Percentiles rank a stretch among this genome's conserved stretches.
phyloP scores from a whole-genome alignment of 805 yeast genomes.

The Candida nanaspora region DNA sequence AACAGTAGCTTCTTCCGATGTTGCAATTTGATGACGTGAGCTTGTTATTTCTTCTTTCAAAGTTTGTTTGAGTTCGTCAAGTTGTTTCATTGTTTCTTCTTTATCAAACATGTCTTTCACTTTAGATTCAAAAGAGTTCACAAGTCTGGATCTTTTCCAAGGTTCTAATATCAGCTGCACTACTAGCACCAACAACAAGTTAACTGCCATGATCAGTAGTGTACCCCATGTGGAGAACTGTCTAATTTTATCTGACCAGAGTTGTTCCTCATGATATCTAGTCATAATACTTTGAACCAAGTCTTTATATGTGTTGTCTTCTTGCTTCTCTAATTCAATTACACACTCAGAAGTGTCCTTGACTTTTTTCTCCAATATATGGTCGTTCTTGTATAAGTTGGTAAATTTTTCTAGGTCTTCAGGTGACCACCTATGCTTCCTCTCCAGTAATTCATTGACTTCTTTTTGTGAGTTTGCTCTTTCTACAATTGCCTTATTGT shows the following conservation, averaged over 20 bases:
- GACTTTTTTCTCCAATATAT: conserved; percentile 59
- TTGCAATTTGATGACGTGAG: conserved; percentile 2
- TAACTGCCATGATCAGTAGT: conserved; percentile 79
- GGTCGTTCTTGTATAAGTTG: conserved; percentile 71
- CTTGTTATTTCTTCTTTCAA: conserved; percentile 12
- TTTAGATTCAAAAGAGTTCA: conserved; percentile 75
- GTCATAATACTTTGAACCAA: conserved; percentile 74
- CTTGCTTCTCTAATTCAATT: conserved; percentile 46
- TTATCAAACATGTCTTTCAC: conserved; percentile 48
- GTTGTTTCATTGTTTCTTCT: conserved; percentile 8
- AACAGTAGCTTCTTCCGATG: neutral
- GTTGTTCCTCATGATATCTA: conserved; percentile 92
- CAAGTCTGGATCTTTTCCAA: conserved; percentile 79
- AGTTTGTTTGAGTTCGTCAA: conserved; percentile 5
- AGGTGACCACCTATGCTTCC: conserved; percentile 79
- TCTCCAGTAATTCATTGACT: conserved; percentile 77
- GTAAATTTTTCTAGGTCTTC: conserved; percentile 82
- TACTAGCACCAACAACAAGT: conserved; percentile 65
- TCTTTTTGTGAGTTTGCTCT: conserved; percentile 73
- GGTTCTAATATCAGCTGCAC: conserved; percentile 92
- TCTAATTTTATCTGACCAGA: conserved; percentile 96
- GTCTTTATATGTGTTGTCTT: conserved; percentile 63
- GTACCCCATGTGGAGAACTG: conserved; percentile 97
- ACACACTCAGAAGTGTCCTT: conserved; percentile 39
- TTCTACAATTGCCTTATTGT: conserved; percentile 53